Evolutionary conservation across 2,329 filamentous ascomycete species (phyloP), one percentile per base, ranked within the genome.

Genomic region (Capronia coronata): DNA sequence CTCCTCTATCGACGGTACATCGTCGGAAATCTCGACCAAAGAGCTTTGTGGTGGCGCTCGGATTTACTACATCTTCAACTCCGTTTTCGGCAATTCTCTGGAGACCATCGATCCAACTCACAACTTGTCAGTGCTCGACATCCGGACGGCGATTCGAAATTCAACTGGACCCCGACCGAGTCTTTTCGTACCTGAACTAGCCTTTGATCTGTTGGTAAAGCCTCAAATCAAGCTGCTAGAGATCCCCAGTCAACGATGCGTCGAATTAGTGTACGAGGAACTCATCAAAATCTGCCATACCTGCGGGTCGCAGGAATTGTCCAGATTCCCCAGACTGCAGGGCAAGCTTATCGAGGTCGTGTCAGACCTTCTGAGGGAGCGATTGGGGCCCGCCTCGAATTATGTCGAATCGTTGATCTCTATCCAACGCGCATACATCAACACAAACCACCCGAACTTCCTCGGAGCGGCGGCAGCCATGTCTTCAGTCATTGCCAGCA

Each of bases 221-320:
- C 93, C 93, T 22, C 93, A 98, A 68, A 98, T 98, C 69, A 97
- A 97, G 72, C 78, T 98, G 46, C 75, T 98, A 22, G 93, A 98
- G 67, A 82, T 93, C 21, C 93, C 93, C 8, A 94, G 88, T 65
- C 93, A 98, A 66, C 83, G 93, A 61, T 98, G 93, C 64, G 93
- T 98, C 43, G 93, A 98, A 70, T 79, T 98, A 46, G 93, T 98
- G 2, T 98, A 98, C 67, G 93, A 98, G 67, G 93, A 98, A 68
- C 77, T 98, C 38, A 98, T 98, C 73, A 98, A 98, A 72, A 97
- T 98, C 60, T 96, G 93, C 71, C 93, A 98, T 67, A 98, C 93
- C 1, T 98, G 93, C 70, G 93, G 93, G 55, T 96, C 89, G 1
- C 94, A 86, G 13, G 93, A 98, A 68, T 80, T 98, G 16, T 86